Evolutionary conservation across 2,329 filamentous ascomycete genomes (phyloP), one percentile per base, ranked within the genome.

Genomic region (Scortechinia acanthostroma): DNA sequence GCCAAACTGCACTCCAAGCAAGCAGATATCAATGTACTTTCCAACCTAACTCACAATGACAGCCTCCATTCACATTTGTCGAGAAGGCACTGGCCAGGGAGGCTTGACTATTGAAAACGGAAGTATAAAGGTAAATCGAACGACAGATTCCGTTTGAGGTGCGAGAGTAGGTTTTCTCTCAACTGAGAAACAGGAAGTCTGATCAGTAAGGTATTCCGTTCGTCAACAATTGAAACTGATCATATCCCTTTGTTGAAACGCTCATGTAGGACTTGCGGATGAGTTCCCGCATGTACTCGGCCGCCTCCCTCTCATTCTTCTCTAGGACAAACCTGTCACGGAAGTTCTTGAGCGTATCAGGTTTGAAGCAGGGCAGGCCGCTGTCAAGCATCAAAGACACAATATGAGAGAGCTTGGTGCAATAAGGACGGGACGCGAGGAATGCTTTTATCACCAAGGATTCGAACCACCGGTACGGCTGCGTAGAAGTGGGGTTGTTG

Each of bases 341-440:
- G 68, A 99, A 95, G 65, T 96, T 89, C 64, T 86, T 81, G 49
- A 99, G 85, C 13, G 87, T 95, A 63, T 95, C 88, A 0, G 91
- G 91, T 66, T 95, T 97, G 75, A 99, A 99, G 69, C 93, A 99
- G 4, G 93, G 93, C 55, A 99, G 65, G 1, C 93, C 93, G 52
- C 86, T 93, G 59, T 96, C 93, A 70, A 97, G 82, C 94, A 98
- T 98, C 58, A 95, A 75, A 49, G 86, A 76, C 17, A 98, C 89
- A 50, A 97, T 85, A 64, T 96, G 89, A 49, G 83, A 80, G 42
- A 99, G 74, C 68, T 95, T 93, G 56, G 93, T 87, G 49, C 84
- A 84, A 61, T 97, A 88, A 52, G 87, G 90, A 10, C 93, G 76
- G 30, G 82, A 83, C 3, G 91, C 91, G 35, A 98, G 71, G 74